A percentile compares a stretch with the other conserved stretches of the same genome.
Conservation (phyloP, 768 basidiomycete species). For the Tylopilus felleus region DNA sequence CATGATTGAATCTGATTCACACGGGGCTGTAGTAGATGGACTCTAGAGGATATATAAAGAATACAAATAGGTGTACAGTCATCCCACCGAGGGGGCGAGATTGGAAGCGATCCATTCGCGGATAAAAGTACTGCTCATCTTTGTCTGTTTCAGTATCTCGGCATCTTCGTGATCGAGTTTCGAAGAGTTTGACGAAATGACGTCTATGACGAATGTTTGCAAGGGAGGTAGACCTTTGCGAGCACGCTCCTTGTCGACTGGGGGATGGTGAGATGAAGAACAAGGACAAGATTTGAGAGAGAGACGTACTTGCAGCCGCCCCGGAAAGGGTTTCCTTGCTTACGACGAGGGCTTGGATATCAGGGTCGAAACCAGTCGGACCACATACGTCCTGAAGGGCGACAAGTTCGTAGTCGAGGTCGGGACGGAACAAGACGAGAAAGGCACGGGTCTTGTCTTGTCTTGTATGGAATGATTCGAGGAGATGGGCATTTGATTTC, state of each 20-base stretch:
- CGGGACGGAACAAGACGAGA: constrained; percentile 65
- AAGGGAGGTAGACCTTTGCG: constrained; percentile 57
- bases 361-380: constrained; percentile 81
- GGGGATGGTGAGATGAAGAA: background rate
- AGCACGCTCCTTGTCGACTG: constrained; percentile 65
- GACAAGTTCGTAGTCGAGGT: constrained; percentile 62
- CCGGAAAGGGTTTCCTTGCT: constrained; percentile 85
- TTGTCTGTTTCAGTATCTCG: constrained; percentile 66
- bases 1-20: constrained; percentile 1
- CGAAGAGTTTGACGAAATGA: constrained; percentile 68
- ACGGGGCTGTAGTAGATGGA: background rate
- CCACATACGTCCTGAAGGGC: constrained; percentile 85
- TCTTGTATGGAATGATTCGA: constrained; percentile 61
- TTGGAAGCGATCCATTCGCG: constrained; percentile 74
- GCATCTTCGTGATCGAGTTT: constrained; percentile 64
- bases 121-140: constrained; percentile 95
- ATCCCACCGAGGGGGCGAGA: constrained; percentile 1
- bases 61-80: constrained; percentile 13
- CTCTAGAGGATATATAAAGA: background rate
- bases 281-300: background rate
- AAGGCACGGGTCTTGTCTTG: constrained; percentile 61
- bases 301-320: constrained; percentile 57
- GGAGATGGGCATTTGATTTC: constrained; percentile 65
- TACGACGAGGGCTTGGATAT: constrained; percentile 91
- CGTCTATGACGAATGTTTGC: constrained; percentile 77